Evolutionary conservation across 768 basidiomycete genomes (phyloP).

Genomic region (Russula sp.): DNA sequence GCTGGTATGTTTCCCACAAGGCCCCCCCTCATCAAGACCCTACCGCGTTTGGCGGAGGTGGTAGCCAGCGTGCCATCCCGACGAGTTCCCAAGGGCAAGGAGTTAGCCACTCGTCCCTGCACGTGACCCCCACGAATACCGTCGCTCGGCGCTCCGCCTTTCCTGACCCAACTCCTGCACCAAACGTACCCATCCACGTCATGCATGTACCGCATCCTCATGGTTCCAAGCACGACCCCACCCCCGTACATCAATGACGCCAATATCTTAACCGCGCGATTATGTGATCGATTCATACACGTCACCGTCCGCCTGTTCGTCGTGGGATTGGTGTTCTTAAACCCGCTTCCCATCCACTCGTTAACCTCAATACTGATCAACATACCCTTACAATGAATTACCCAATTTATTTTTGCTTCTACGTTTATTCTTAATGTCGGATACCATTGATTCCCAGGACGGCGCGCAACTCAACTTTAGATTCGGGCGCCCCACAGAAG

Average conservation of each 20-base stretch:
- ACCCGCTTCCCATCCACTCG: slow-evolving; percentile 31
- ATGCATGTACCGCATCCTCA: slow-evolving; percentile 10
- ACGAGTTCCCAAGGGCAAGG: slow-evolving; percentile 18
- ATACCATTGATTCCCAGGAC: slow-evolving; percentile 12
- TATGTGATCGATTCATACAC: neutral
- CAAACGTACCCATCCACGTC: slow-evolving; percentile 15
- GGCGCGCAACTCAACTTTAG: neutral
- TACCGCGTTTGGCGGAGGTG: slow-evolving; percentile 59
- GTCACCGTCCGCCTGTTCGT: neutral
- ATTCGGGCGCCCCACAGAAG: neutral
- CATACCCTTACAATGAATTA: slow-evolving; percentile 9
- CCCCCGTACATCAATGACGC: neutral
- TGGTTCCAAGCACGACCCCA: neutral
- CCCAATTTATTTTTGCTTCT: neutral
- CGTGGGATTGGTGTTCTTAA: slow-evolving; percentile 23
- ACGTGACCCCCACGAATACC: slow-evolving; percentile 60
- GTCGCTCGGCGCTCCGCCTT: slow-evolving; percentile 37
- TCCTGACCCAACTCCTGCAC: slow-evolving; percentile 22
- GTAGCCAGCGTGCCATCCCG: slow-evolving; percentile 33
- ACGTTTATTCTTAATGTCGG: neutral
- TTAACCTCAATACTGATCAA: slow-evolving; percentile 18
- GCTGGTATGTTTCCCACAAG: slow-evolving; percentile 53
- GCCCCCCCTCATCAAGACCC: slow-evolving; percentile 46
- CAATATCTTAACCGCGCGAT: slow-evolving; percentile 17
- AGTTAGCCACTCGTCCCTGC: slow-evolving; percentile 27